Evolutionary conservation across 257 asterid genomes (phyloP).

Genomic region (Jaltomata sinuosa): DNA sequence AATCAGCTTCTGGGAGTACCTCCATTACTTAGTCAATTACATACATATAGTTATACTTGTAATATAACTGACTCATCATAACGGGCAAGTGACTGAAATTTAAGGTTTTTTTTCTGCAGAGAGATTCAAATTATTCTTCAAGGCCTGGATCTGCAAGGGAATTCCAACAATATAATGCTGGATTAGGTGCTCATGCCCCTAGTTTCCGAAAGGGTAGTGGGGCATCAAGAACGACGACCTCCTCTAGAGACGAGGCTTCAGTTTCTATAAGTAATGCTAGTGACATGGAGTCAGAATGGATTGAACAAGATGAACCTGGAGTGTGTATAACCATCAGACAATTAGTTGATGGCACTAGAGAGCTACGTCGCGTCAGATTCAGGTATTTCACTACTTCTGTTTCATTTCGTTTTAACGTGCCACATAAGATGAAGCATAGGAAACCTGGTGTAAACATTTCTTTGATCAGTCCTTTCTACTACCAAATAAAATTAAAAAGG

Average conservation of each 20-base stretch:
- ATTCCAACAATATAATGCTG: conserved; percentile 22
- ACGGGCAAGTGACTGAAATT: background rate
- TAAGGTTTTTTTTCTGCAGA: conserved; percentile 31
- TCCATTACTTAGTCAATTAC: background rate
- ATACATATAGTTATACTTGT: background rate
- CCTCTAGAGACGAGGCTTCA: conserved; percentile 79
- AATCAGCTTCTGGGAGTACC: background rate
- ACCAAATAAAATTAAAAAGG: background rate
- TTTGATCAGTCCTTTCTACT: background rate
- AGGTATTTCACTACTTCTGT: conserved; percentile 31
- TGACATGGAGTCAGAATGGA: conserved; percentile 86
- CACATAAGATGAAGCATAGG: background rate
- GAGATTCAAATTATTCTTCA: conserved; percentile 79
- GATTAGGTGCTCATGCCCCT: conserved; percentile 30
- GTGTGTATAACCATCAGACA: conserved; percentile 86
- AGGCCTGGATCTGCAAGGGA: conserved; percentile 64
- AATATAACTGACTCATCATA: background rate
- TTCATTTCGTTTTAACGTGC: background rate
- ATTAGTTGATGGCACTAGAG: conserved; percentile 78
- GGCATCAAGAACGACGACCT: conserved; percentile 68
- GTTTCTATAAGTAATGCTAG: conserved; percentile 87
- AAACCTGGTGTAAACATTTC: background rate
- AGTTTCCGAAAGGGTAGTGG: conserved; percentile 30
- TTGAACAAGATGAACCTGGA: conserved; percentile 90
- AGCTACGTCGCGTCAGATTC: conserved; percentile 88